These are phyloP conservation scores for Curvularia lunata DNA, from an alignment of 2,329 filamentous ascomycete genomes.

Conservation along the genomic window DNA sequence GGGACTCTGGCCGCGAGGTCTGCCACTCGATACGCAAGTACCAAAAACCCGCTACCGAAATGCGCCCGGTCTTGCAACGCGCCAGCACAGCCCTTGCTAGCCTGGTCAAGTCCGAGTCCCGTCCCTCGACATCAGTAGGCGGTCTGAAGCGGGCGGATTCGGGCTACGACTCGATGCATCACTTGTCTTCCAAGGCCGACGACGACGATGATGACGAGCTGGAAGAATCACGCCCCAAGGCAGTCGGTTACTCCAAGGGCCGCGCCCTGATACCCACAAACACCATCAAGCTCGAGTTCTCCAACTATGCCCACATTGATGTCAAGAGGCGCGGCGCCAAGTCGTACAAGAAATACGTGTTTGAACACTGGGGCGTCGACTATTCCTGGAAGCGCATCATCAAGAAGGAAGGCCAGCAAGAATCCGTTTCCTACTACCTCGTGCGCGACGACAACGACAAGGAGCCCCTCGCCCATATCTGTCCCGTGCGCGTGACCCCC, in stretches of 20 bases:
- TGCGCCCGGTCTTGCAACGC: conserved; percentile 60
- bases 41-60: conserved; percentile 59
- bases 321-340: conserved; percentile 72
- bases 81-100: conserved; percentile 66
- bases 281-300: conserved; percentile 89
- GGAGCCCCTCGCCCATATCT: conserved; percentile 77
- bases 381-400: conserved; percentile 83
- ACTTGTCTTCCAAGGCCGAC: conserved; percentile 25
- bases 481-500: conserved; percentile 76
- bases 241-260: conserved; percentile 48
- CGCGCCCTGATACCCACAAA: conserved; percentile 66
- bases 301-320: conserved; percentile 94
- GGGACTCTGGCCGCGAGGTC: conserved; percentile 90
- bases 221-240: conserved; percentile 38
- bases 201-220: conserved; percentile 25
- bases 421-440: conserved; percentile 79
- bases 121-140: conserved; percentile 49
- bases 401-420: conserved; percentile 67
- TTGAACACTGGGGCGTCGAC: conserved; percentile 88
- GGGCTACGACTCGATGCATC: conserved; percentile 60
- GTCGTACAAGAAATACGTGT: conserved; percentile 79
- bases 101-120: conserved; percentile 62
- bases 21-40: conserved; percentile 81
- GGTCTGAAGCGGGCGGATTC: conserved; percentile 64
- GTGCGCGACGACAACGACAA: conserved; percentile 68